Percentiles rank a stretch among this genome's conserved stretches.
Evolutionary conservation across 306 rosid species (phyloP).

Genomic region (Pyrus communis): DNA sequence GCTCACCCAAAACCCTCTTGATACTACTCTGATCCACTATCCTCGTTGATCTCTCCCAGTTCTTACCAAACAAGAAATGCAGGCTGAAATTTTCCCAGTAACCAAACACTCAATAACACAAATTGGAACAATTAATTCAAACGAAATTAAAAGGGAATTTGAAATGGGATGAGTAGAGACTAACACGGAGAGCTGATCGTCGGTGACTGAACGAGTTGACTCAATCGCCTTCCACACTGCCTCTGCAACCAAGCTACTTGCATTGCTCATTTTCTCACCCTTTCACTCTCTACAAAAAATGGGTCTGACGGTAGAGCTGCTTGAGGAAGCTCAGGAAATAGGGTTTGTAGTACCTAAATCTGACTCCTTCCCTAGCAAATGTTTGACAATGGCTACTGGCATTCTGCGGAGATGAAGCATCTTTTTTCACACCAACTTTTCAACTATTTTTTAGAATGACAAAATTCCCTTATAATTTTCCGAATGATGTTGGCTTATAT

Average conservation of each 20-base stretch:
- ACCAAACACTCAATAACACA: not conserved
- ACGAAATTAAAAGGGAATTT: not conserved
- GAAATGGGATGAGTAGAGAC: constrained; percentile 9
- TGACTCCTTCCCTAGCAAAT: not conserved
- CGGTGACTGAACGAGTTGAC: constrained; percentile 35
- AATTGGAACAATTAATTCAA: not conserved
- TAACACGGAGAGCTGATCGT: constrained; percentile 46
- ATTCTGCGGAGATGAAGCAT: not conserved
- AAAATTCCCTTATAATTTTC: no score
- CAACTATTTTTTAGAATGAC: not conserved
- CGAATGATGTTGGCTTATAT: no score
- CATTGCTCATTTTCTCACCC: constrained; percentile 18
- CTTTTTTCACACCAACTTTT: not conserved
- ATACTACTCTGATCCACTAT: constrained; percentile 85
- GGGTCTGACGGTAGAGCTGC: not conserved
- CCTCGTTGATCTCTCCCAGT: constrained; percentile 80
- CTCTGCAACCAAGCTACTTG: constrained; percentile 34
- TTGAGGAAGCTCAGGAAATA: not conserved
- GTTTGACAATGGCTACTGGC: not conserved
- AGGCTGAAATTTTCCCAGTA: constrained; percentile 33
- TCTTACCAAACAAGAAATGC: constrained; percentile 86
- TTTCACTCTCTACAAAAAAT: not conserved
- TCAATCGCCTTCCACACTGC: constrained; percentile 40
- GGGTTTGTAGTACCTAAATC: not conserved
- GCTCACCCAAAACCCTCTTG: constrained; percentile 57